phyloP scores from a whole-genome alignment of 1,139 yeast species.

The Torulaspora pretoriensis region DNA sequence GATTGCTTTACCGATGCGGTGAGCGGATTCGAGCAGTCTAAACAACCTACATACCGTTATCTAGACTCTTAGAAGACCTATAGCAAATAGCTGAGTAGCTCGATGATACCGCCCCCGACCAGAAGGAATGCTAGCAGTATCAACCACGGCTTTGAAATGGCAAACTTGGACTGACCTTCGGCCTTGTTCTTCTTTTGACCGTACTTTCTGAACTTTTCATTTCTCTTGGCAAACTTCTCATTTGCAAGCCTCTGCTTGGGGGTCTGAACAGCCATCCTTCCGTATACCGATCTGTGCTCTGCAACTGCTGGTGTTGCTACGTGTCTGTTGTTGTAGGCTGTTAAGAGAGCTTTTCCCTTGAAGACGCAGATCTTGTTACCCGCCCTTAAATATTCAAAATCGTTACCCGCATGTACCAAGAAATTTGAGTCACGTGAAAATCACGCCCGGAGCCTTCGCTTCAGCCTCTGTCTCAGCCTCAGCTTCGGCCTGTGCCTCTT shows the following conservation, averaged over 20 bases:
- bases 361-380: neutral
- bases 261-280: constrained; percentile 51
- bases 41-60: neutral
- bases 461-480: too few relatives aligned
- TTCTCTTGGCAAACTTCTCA: constrained; percentile 69
- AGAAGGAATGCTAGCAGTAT: constrained; percentile 62
- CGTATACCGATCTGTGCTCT: neutral
- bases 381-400: too few relatives aligned
- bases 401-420: too few relatives aligned
- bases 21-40: neutral
- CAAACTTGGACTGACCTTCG: constrained; percentile 51
- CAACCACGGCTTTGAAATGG: constrained; percentile 46
- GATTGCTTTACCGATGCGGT: neutral
- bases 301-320: neutral
- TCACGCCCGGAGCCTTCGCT: too few relatives aligned
- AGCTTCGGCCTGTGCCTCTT: too few relatives aligned
- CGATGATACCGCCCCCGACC: constrained; percentile 79
- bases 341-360: neutral
- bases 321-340: neutral
- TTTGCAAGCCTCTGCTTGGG: constrained; percentile 85
- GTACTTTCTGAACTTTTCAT: constrained; percentile 59
- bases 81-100: constrained; percentile 41
- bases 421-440: too few relatives aligned
- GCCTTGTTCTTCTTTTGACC: constrained; percentile 52
- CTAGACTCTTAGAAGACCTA: neutral